Evolutionary conservation across 306 rosid genomes (phyloP).

Genomic region (Inga oerstediana): DNA sequence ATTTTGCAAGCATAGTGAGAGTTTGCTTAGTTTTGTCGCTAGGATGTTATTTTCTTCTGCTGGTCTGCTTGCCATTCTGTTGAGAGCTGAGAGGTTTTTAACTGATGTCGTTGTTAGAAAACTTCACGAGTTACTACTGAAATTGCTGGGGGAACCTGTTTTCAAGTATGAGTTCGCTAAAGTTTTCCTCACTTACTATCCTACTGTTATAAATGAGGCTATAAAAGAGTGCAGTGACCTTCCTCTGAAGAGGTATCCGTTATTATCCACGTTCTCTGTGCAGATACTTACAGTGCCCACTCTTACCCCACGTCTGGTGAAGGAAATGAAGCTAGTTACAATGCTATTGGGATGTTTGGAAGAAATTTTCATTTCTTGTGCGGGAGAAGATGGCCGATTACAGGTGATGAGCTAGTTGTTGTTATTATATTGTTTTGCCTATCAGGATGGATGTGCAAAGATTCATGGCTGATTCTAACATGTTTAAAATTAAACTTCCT

Average conservation of each 20-base stretch:
- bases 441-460: constrained; percentile 20
- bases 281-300: constrained; percentile 98
- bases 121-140: constrained; percentile 86
- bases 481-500: constrained; percentile 16
- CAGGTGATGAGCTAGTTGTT: constrained; percentile 57
- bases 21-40: constrained; percentile 91
- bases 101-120: constrained; percentile 54
- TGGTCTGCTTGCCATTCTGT: constrained; percentile 67
- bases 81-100: constrained; percentile 78
- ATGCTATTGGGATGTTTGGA: constrained; percentile 80
- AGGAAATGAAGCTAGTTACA: constrained; percentile 81
- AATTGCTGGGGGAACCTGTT: constrained; percentile 84
- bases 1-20: constrained; percentile 88
- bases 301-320: constrained; percentile 84
- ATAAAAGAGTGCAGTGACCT: constrained; percentile 50
- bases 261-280: constrained; percentile 79
- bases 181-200: constrained; percentile 85
- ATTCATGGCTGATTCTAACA: constrained; percentile 4
- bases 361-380: constrained; percentile 78
- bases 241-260: constrained; percentile 56
- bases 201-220: constrained; percentile 69
- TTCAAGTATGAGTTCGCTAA: constrained; percentile 92
- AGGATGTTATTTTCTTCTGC: constrained; percentile 52
- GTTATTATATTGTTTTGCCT: not conserved
- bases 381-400: constrained; percentile 63